Evolutionary conservation across 331 rosid genomes (phyloP).

Genomic region (Acacia concinna): DNA sequence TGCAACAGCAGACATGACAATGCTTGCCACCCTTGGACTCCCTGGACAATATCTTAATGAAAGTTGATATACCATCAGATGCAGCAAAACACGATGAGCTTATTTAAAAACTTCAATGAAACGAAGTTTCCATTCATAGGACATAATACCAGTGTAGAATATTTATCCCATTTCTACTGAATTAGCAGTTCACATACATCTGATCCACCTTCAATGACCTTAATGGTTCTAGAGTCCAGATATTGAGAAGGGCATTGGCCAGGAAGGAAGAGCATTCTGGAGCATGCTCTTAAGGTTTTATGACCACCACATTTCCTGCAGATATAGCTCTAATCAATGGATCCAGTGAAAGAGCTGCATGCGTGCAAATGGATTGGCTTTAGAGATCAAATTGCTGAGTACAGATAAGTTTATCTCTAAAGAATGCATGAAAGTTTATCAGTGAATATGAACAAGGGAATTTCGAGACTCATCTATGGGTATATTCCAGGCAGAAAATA

Average conservation of each 20-base stretch:
- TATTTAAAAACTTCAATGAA: background rate
- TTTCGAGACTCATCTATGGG: conserved; percentile 70
- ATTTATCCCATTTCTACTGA: conserved; percentile 81
- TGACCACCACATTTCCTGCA: conserved; percentile 73
- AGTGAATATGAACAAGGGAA: conserved; percentile 8
- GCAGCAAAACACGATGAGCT: background rate
- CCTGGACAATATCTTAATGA: conserved; percentile 50
- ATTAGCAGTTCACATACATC: conserved; percentile 52
- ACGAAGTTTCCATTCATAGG: background rate
- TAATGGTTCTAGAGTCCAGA: conserved; percentile 65
- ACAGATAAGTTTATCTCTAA: background rate
- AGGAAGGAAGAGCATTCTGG: conserved; percentile 72
- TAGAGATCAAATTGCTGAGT: background rate
- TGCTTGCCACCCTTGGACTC: conserved; percentile 62
- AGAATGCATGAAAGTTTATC: background rate
- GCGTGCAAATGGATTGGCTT: background rate
- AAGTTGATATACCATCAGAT: background rate
- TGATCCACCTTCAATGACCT: conserved; percentile 71
- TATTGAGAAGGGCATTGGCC: conserved; percentile 58
- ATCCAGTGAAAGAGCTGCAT: conserved; percentile 74
- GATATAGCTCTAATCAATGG: conserved; percentile 91
- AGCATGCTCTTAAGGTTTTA: conserved; percentile 80
- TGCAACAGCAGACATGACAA: conserved; percentile 84
- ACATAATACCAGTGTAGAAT: conserved; percentile 80
- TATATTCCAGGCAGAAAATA: conserved; percentile 86